Evolutionary conservation across 257 asterid genomes (phyloP).

Genomic region (Cynanchum wilfordii): DNA sequence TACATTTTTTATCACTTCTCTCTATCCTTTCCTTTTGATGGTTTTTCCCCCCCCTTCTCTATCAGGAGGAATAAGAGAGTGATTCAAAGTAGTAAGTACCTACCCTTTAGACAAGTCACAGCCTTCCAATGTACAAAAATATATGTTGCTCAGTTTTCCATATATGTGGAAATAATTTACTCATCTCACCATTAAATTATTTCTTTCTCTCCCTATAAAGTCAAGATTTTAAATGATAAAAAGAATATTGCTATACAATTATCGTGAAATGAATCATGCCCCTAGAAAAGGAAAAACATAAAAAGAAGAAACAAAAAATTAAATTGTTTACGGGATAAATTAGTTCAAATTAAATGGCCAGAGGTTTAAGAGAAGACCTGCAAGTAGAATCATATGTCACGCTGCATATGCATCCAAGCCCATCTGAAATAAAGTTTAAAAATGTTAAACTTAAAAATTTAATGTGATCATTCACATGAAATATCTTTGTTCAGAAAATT

Average conservation of each 20-base stretch:
- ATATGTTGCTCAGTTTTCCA: background rate
- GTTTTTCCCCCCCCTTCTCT: background rate
- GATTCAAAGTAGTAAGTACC: background rate
- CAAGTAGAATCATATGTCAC: conserved; percentile 72
- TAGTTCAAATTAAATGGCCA: conserved; percentile 2
- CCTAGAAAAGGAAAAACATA: background rate
- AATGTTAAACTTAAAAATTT: background rate
- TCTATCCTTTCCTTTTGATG: background rate
- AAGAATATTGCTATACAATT: background rate
- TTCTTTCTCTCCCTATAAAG: background rate
- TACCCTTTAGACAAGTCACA: background rate
- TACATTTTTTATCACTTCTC: background rate
- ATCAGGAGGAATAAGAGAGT: background rate
- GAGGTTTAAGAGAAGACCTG: conserved; percentile 48
- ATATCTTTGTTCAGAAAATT: background rate
- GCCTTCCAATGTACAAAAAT: background rate
- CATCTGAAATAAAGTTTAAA: conserved; percentile 40
- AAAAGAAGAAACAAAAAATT: background rate
- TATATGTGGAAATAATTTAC: no score
- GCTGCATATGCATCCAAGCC: conserved; percentile 91
- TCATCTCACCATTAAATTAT: background rate
- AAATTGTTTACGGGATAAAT: background rate
- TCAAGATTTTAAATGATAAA: background rate
- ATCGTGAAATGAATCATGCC: background rate
- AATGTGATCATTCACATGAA: conserved; percentile 2